These are phyloP conservation scores for Fagus sylvatica DNA, from an alignment of 306 rosid genomes.

Conservation along the genomic window DNA sequence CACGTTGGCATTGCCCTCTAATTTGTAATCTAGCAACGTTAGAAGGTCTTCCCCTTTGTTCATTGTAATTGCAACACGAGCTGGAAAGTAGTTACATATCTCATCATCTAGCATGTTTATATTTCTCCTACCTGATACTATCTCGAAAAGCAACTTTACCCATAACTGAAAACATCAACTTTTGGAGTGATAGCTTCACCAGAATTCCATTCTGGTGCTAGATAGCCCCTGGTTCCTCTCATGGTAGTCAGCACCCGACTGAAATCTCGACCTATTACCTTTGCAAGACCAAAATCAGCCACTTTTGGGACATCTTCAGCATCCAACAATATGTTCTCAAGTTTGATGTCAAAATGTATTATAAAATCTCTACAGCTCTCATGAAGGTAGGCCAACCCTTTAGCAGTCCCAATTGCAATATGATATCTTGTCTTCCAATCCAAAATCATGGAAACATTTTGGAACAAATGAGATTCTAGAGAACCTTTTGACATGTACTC, in stretches of 20 bases:
- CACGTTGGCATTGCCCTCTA: constrained; percentile 35
- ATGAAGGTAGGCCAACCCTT: constrained; percentile 54
- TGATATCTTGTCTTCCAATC: constrained; percentile 30
- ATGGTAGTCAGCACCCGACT: constrained; percentile 55
- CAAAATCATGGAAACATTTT: not conserved
- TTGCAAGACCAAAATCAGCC: constrained; percentile 63
- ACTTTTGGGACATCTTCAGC: constrained; percentile 36
- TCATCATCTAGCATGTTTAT: constrained; percentile 39
- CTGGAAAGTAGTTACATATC: constrained; percentile 32
- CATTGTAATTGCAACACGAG: constrained; percentile 31
- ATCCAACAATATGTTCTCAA: constrained; percentile 59
- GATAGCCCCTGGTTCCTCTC: constrained; percentile 75
- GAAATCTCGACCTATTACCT: constrained; percentile 49
- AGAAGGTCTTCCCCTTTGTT: constrained; percentile 26
- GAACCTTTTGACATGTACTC: constrained; percentile 25
- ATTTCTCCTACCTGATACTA: constrained; percentile 51
- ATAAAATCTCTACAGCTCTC: constrained; percentile 58
- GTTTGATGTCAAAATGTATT: constrained; percentile 66
- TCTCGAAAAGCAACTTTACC: constrained; percentile 56
- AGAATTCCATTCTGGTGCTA: constrained; percentile 68
- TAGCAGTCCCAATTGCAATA: constrained; percentile 49
- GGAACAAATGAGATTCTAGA: constrained; percentile 19
- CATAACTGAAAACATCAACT: constrained; percentile 55
- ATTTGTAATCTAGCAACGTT: constrained; percentile 32
- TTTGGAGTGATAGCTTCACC: constrained; percentile 45